Evolutionary conservation across 331 rosid species (phyloP), one percentile per base, ranked within the genome.

Genomic region (Pyrus hybrid): DNA sequence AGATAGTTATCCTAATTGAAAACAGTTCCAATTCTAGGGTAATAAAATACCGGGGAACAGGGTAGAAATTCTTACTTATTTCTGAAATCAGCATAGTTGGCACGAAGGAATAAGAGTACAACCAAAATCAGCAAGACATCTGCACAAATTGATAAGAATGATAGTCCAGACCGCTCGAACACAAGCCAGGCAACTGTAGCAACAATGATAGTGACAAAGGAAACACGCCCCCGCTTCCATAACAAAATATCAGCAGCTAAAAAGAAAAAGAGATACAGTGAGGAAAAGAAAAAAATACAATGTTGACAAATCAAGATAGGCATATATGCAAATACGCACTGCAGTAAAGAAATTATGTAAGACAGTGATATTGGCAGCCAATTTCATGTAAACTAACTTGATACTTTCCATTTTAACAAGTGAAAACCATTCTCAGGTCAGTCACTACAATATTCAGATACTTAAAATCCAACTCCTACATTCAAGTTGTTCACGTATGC

Each of bases 101-200:
- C 90, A 70, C 68, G 79, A 64, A 94, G 83, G 85, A 92, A 94
- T 76, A 83, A 75, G 25, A 89, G 68, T 72, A 89, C 83, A 14
- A 94, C 83, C 88, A 90, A 87, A 74, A 90, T 82, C 93, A 94
- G 88, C 88, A 94, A 84, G 74, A 94, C 91, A 73, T 94, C 99
- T 17, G 99, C 90, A 86, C 97, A 89, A 76, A 89, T 80, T 49
- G 97, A 81, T 85, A 94, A 79, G 79, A 83, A 87, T 16, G 97
- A 89, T 71, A 94, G 84, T 63, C 74, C 84, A 1, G 97, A 86
- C 80, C 82, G 80, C 86, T 92, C 96, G 21, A 90, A 68, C 2
- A 92, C 74, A 70, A 90, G 47, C 97, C 97, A 94, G 7, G 92
- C 79, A 67, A 84, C 80, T 22, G 99, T 92, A 30, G 97, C 93